Conservation (phyloP, 2,329 filamentous ascomycete species). For the Whalleya microplaca region DNA sequence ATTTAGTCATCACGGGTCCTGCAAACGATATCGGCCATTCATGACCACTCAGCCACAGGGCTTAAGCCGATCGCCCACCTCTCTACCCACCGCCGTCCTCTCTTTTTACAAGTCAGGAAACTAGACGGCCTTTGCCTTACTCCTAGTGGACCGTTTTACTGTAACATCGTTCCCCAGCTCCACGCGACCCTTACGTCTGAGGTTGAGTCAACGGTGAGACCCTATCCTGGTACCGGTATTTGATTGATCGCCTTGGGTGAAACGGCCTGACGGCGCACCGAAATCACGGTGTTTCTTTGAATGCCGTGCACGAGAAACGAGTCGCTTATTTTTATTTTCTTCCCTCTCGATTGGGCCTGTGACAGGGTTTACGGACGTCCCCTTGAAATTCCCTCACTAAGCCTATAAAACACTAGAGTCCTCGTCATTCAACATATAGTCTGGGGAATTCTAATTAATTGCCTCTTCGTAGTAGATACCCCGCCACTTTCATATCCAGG, state of each 20-base stretch:
- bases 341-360: not conserved
- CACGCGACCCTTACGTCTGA: slow-evolving; percentile 1
- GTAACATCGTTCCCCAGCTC: slow-evolving; percentile 8
- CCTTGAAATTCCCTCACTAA: slow-evolving; percentile 18
- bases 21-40: not conserved
- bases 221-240: not conserved
- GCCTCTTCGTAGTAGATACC: slow-evolving; percentile 4
- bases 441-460: not conserved
- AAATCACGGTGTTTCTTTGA: slow-evolving; percentile 1
- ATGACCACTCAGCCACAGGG: not conserved
- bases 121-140: not conserved
- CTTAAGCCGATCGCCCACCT: not conserved
- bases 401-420: not conserved
- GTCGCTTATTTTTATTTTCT: slow-evolving; percentile 5
- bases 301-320: slow-evolving; percentile 6
- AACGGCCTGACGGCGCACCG: slow-evolving; percentile 2
- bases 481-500: slow-evolving; percentile 16
- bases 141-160: slow-evolving; percentile 3
- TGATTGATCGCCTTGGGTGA: slow-evolving; percentile 4
- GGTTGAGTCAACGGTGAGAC: not conserved
- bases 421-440: not conserved
- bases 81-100: not conserved
- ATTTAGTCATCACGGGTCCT: not conserved
- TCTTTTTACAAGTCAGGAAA: not conserved
- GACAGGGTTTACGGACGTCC: not conserved